Evolutionary conservation across 2,329 filamentous ascomycete genomes (phyloP), one percentile per base, ranked within the genome.

Genomic region (Pseudogymnoascus sp.): DNA sequence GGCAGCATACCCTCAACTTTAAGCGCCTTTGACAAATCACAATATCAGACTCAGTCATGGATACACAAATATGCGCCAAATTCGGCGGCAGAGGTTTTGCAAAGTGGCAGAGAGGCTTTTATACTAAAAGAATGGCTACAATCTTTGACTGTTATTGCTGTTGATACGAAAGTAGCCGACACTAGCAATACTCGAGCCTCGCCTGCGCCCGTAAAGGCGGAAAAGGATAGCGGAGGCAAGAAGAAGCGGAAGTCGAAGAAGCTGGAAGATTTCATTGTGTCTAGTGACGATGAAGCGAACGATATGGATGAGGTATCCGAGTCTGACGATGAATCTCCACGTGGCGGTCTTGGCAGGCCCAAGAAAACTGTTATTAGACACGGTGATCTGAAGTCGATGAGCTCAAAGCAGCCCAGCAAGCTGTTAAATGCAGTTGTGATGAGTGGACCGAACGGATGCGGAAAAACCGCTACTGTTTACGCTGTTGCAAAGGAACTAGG

Each of bases 391-490:
- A 65, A 67, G 2, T 64, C 67, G 39, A 76, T 71, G 59, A 69
- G 68, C 19, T 66, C 70, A 23, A 81, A 77, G 61, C 76, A 78
- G 6, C 68, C 72, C 10, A 69, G 72, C 7, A 82, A 81, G 55
- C 70, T 86, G 30, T 79, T 80, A 57, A 96, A 96, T 72, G 82
- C 86, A 0, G 82, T 96, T n/a, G 76, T 99, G 6, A 78, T 99
- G 30, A 96, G 90, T 68, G 94, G 94, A 0, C 90, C 92, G 2
- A 80, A 89, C 65, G 94, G 94, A 0, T 92, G 88, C 70, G 95
- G 94, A 2, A 99, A 99, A 74, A 95, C 92, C 10, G 92, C 95
- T 5, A 85, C 91, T 1, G 88, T 96, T 0, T 92, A 95, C 71
- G 94, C 94, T 3, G 88, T 92, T 39, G 92, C 94, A 3, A 92